Evolutionary conservation across 2,329 filamentous ascomycete species (phyloP), one percentile per base, ranked within the genome.

Genomic region (Aspergillus novoparasiticus): DNA sequence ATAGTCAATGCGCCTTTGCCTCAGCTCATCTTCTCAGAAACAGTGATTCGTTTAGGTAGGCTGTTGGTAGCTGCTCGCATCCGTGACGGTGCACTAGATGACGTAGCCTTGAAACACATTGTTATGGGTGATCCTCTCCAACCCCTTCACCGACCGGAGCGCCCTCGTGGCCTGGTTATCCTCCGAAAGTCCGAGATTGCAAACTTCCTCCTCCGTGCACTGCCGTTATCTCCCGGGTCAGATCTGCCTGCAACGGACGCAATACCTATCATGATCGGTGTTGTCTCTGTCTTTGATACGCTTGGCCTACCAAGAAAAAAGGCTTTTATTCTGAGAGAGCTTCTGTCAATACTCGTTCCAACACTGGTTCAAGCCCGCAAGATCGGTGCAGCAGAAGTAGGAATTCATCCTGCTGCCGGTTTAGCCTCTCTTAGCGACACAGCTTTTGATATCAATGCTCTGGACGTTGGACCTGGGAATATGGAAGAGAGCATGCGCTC

Each of bases 351-450:
- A 19, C 83, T 98, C 46, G 92, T 96, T 58, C 90, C 89, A 39
- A 93, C 92, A 3, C 84, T 99, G 10, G 90, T 97, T 5, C 93
- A 97, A 77, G 95, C 95, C 19, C 87, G 95, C 45, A 97, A 96
- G 54, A 86, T 94, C 55, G 94, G 94, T 36, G 95, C 95, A 46
- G 94, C 95, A n/a, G 95, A 98, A 74, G 92, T 95, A 72, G 95
- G 94, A 4, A 92, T 99, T 41, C 94, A 98, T 78, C 95, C 95
- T 46, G 94, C 94, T 21, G 93, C 94, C 11, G 94, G 93, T 0
- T 81, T 97, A 57, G 89, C 93, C 30, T 89, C 90, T 14, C 81
- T 95, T 34, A 90, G 88, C 62, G 76, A 80, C 67, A 81, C 86
- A 12, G 72, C 77, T 19, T 79, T 80, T 67, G 76, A 80, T 65